phyloP scores from a whole-genome alignment of 2,329 filamentous ascomycete species.

The Pyrenochaeta sp. region DNA sequence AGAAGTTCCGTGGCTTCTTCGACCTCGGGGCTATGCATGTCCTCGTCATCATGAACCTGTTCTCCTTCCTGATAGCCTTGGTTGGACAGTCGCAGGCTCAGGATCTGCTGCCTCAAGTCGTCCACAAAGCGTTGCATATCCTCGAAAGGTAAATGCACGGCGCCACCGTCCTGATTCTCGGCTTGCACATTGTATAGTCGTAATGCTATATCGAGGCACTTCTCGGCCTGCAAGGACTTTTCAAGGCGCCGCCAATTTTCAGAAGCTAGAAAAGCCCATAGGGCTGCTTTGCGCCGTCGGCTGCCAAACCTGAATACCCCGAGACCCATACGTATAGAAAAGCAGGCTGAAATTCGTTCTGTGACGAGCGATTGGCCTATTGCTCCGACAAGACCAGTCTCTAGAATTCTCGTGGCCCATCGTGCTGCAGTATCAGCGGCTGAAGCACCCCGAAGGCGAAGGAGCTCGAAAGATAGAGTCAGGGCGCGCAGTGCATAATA shows the following conservation, averaged over 20 bases:
- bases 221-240: slow-evolving; percentile 79
- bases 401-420: slow-evolving; percentile 83
- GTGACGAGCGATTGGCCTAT: slow-evolving; percentile 83
- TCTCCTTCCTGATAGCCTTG: slow-evolving; percentile 52
- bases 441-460: slow-evolving; percentile 79
- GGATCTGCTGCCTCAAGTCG: slow-evolving; percentile 70
- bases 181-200: slow-evolving; percentile 58
- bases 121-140: slow-evolving; percentile 70
- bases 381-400: slow-evolving; percentile 72
- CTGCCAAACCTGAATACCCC: slow-evolving; percentile 73
- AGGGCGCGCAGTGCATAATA: slow-evolving; percentile 83
- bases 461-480: slow-evolving; percentile 78
- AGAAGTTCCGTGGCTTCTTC: slow-evolving; percentile 49
- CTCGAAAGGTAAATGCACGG: slow-evolving; percentile 53
- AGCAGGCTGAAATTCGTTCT: slow-evolving; percentile 86
- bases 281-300: slow-evolving; percentile 81
- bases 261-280: slow-evolving; percentile 85
- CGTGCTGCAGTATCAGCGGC: slow-evolving; percentile 85
- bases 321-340: slow-evolving; percentile 73
- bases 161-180: slow-evolving; percentile 18
- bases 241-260: slow-evolving; percentile 82
- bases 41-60: slow-evolving; percentile 21
- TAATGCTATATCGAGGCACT: slow-evolving; percentile 75
- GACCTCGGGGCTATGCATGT: slow-evolving; percentile 28
- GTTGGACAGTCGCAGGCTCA: slow-evolving; percentile 47